phyloP scores from a whole-genome alignment of 495 filamentous ascomycete species.

The Amorphotheca resinae region DNA sequence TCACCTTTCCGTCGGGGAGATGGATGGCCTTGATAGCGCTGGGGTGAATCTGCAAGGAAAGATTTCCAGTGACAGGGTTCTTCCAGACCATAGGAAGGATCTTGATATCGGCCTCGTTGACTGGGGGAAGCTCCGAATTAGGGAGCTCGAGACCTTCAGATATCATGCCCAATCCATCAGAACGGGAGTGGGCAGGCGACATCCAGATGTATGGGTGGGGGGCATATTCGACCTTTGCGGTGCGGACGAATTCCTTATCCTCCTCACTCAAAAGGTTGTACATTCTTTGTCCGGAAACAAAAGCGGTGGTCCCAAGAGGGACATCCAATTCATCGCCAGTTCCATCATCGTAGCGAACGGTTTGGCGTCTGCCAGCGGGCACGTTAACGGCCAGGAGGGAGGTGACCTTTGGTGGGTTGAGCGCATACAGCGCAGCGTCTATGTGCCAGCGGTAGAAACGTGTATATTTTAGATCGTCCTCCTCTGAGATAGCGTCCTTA shows the following conservation, averaged over 20 bases:
- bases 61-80: constrained; percentile 52
- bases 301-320: constrained; percentile 64
- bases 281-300: constrained; percentile 54
- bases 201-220: constrained; percentile 74
- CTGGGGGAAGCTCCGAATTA: constrained; percentile 41
- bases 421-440: constrained; percentile 61
- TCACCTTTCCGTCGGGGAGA: constrained; percentile 44
- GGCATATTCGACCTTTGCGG: constrained; percentile 57
- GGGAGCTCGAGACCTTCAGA: constrained; percentile 48
- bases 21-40: constrained; percentile 54
- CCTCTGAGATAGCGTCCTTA: constrained; percentile 44
- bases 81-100: constrained; percentile 60
- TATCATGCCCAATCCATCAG: constrained; percentile 53
- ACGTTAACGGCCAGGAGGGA: constrained; percentile 56
- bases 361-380: constrained; percentile 49
- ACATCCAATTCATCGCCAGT: constrained; percentile 54
- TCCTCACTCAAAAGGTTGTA: constrained; percentile 46
- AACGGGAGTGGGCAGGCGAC: constrained; percentile 46
- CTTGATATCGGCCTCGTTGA: constrained; percentile 53
- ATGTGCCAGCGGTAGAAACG: constrained; percentile 74
- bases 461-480: constrained; percentile 53
- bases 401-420: constrained; percentile 57
- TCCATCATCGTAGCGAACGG: constrained; percentile 58
- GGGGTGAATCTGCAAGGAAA: constrained; percentile 61
- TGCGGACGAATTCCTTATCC: constrained; percentile 52